These are phyloP conservation scores for Penicillium sp. DNA, from an alignment of 2,329 filamentous ascomycete genomes.

Conservation along the genomic window DNA sequence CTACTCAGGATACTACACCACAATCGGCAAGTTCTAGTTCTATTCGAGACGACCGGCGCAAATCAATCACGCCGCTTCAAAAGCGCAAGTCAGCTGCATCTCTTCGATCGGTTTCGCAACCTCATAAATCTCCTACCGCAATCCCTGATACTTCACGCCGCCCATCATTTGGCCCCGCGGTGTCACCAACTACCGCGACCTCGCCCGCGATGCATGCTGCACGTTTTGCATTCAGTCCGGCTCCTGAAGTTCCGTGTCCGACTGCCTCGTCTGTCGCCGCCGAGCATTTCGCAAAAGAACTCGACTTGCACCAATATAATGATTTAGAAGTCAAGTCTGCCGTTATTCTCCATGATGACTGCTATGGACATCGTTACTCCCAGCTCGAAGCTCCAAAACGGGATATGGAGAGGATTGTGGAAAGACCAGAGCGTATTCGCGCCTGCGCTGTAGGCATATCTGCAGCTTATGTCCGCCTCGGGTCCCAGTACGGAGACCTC, in stretches of 20 bases:
- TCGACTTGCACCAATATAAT: slow-evolving; percentile 59
- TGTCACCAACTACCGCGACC: slow-evolving; percentile 25
- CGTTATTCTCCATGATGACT: slow-evolving; percentile 87
- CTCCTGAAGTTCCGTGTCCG: slow-evolving; percentile 25
- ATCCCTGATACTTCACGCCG: slow-evolving; percentile 35
- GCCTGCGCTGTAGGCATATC: slow-evolving; percentile 80
- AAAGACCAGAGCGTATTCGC: slow-evolving; percentile 86
- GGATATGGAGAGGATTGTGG: slow-evolving; percentile 77
- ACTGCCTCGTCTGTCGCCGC: slow-evolving; percentile 62
- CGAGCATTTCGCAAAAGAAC: slow-evolving; percentile 67
- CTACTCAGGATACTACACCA: slow-evolving; percentile 20
- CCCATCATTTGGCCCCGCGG: slow-evolving; percentile 33
- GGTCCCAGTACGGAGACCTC: slow-evolving; percentile 74
- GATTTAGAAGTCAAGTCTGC: slow-evolving; percentile 59
- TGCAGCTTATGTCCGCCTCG: slow-evolving; percentile 85
- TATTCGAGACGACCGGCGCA: slow-evolving; percentile 38
- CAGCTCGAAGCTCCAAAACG: slow-evolving; percentile 70
- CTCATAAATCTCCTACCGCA: slow-evolving; percentile 31
- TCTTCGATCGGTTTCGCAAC: slow-evolving; percentile 35
- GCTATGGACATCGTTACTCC: slow-evolving; percentile 90
- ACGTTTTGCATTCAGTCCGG: slow-evolving; percentile 24
- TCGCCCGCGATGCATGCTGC: slow-evolving; percentile 29
- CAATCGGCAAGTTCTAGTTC: slow-evolving; percentile 31
- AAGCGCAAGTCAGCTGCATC: slow-evolving; percentile 42
- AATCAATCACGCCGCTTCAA: slow-evolving; percentile 37